These are phyloP conservation scores for Eucalyptus victrix DNA, from an alignment of 345 rosid species.

Conservation along the genomic window DNA sequence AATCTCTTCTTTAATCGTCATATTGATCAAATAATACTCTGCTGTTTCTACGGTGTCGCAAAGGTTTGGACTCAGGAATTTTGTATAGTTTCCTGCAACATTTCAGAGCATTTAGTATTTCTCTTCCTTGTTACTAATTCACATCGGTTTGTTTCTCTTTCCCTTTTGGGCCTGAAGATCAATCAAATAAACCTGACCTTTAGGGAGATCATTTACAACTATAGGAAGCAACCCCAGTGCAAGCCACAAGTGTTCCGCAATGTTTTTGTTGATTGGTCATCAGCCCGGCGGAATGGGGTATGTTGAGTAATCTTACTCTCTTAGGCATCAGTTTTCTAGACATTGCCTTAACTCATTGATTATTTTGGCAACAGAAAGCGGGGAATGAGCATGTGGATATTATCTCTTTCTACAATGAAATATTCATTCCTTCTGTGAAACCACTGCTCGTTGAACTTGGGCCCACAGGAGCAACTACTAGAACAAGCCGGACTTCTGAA, in stretches of 20 bases:
- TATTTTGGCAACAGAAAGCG: slow-evolving; percentile 43
- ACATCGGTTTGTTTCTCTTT: neutral
- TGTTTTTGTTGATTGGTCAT: slow-evolving; percentile 66
- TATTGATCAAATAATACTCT: slow-evolving; percentile 76
- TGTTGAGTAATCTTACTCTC: neutral
- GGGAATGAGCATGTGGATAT: slow-evolving; percentile 90
- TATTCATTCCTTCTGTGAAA: slow-evolving; percentile 74
- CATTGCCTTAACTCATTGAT: slow-evolving; percentile 1
- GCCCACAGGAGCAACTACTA: slow-evolving; percentile 35
- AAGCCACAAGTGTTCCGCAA: slow-evolving; percentile 83
- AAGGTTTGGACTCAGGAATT: slow-evolving; percentile 33
- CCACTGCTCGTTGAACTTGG: slow-evolving; percentile 80
- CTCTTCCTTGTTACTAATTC: neutral
- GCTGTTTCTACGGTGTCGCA: slow-evolving; percentile 82
- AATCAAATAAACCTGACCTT: slow-evolving; percentile 77
- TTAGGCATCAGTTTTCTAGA: neutral
- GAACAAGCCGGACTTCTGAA: slow-evolving; percentile 29
- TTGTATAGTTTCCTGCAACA: neutral
- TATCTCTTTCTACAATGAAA: slow-evolving; percentile 84
- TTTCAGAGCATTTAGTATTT: neutral
- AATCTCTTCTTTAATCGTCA: slow-evolving; percentile 70
- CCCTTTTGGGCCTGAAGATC: slow-evolving; percentile 42
- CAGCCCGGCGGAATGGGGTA: slow-evolving; percentile 59
- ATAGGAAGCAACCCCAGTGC: slow-evolving; percentile 95
- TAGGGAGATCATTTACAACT: slow-evolving; percentile 71